Base-by-base conservation (phyloP, 2,329 filamentous ascomycete species). In the Fusarium tricinctum region DNA sequence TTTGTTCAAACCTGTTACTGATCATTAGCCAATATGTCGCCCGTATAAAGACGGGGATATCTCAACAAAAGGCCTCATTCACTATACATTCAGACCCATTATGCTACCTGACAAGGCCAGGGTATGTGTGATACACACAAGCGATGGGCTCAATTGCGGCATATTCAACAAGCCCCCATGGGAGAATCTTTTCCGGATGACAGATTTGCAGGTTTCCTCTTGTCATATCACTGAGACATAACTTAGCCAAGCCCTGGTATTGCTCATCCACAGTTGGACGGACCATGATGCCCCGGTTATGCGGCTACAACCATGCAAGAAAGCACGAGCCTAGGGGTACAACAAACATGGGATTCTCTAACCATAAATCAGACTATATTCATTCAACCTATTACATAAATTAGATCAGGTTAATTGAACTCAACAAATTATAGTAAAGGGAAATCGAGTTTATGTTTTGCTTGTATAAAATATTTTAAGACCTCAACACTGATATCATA, bases 151-250 rank as follows among this genome's bases (percentile, higher is more conserved):
- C 44, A 49, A 59, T 55, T 70, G 66, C 57, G 56, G 62, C 48
- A 69, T 67, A 56, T 58, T 58, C 26, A 53, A 48, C 45, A 70
- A 67, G 63, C 58, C 46, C 32, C 26, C 33, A 26, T 55, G 28
- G 52, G 58, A 63, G 51, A 32, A 58, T 51, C 48, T 56, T 32
- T 33, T 68, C 65, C 58, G 58, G 33, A 39, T 38, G 33, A 19
- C 23, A 43, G 48, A 22, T 39, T 48, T 49, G 30, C 52, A 32
- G 22, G 22, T 39, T 43, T 47, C 42, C 58, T 45, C 38, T 63
- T 53, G 57, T 67, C 69, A 70, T 72, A 55, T 72, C 56, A 60
- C 52, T 46, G 58, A 70, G 67, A 61, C 68, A 61, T 59, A n/a
- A 58, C 50, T 61, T 60, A 33, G 46, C 67, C 59, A 58, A 45